Conservation (phyloP, 805 yeast species). For the Yarrowia porcina region DNA sequence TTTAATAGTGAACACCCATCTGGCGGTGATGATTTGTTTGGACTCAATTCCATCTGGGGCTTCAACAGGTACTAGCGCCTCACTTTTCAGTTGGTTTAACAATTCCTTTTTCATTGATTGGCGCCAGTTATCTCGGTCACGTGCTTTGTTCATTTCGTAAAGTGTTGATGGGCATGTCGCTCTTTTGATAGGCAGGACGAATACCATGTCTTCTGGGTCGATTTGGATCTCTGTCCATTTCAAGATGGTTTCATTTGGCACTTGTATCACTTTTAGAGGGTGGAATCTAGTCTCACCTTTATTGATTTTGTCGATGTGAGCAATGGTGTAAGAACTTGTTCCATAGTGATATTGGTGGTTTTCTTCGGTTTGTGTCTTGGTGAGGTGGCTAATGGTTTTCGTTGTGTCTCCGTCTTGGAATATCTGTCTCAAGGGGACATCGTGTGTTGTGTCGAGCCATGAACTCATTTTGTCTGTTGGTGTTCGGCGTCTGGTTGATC, state of each 20-base stretch:
- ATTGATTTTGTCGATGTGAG: neutral
- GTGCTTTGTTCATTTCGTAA: neutral
- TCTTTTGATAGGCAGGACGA: neutral
- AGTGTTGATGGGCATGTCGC: too few species aligned
- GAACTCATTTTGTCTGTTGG: too few species aligned
- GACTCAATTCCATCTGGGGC: neutral
- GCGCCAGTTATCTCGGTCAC: neutral
- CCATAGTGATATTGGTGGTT: too few species aligned
- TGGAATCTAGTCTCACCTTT: neutral
- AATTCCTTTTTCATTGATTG: neutral
- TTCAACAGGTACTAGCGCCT: neutral
- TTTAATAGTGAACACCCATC: neutral
- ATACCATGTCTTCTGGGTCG: neutral
- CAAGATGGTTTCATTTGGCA: neutral
- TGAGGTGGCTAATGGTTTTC: too few species aligned
- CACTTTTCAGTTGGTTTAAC: neutral
- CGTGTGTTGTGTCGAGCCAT: too few species aligned
- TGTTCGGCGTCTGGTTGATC: too few species aligned
- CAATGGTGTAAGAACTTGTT: neutral
- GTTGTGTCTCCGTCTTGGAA: too few species aligned
- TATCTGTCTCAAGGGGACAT: too few species aligned
- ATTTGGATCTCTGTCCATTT: neutral
- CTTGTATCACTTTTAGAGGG: neutral
- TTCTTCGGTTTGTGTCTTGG: too few species aligned
- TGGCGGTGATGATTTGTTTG: neutral